phyloP scores from a whole-genome alignment of 2,329 filamentous ascomycete genomes.

The Lachnellula cervina region DNA sequence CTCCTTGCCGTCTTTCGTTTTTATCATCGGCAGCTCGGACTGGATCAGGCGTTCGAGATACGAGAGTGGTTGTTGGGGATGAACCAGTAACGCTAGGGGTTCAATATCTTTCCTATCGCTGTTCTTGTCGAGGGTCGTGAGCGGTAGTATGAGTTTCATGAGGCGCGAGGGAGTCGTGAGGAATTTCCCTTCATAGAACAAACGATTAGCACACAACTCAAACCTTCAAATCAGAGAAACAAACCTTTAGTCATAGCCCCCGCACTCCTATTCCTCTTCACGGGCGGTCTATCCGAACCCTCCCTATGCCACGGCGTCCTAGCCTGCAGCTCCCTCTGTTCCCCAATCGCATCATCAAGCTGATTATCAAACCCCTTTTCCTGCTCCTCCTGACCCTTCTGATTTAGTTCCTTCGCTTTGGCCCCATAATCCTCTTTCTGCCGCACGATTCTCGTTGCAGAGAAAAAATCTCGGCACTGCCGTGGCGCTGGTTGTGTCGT shows the following conservation, averaged over 20 bases:
- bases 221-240: neutral
- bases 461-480: neutral
- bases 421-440: constrained; percentile 5
- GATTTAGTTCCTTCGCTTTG: constrained; percentile 18
- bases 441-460: neutral
- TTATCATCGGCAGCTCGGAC: constrained; percentile 68
- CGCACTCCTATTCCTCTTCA: constrained; percentile 40
- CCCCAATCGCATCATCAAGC: constrained; percentile 32
- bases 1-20: constrained; percentile 57
- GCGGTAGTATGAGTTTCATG: constrained; percentile 73
- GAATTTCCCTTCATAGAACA: constrained; percentile 55
- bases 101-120: constrained; percentile 67
- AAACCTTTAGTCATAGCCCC: constrained; percentile 61
- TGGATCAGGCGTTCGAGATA: constrained; percentile 88
- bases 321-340: constrained; percentile 51
- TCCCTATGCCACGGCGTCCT: constrained; percentile 63
- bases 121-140: constrained; percentile 57
- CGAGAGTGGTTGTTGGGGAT: constrained; percentile 85
- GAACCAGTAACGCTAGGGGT: constrained; percentile 77
- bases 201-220: neutral
- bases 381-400: constrained; percentile 28
- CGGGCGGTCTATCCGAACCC: constrained; percentile 53
- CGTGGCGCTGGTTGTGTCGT: neutral
- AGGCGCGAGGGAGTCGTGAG: constrained; percentile 75
- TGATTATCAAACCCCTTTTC: constrained; percentile 35